Conservation (phyloP, 176 grass and related monocot species). For the Saccharum officinarum region DNA sequence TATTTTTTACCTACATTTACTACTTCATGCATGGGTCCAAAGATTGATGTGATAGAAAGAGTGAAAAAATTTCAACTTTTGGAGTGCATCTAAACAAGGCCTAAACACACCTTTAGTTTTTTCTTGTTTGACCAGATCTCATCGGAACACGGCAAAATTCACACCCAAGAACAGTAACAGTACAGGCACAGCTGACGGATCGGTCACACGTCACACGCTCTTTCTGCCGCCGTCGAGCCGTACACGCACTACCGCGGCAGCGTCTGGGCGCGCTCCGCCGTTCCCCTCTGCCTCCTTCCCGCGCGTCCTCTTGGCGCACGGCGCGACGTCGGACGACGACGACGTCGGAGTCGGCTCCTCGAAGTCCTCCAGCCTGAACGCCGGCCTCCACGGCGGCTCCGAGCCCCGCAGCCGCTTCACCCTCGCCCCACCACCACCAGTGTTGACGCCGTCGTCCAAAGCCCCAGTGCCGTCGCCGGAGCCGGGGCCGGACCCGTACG, state of each 20-base stretch:
- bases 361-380: conserved; percentile 17
- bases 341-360: neutral
- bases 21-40: too few species aligned
- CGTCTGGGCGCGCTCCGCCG: too few species aligned
- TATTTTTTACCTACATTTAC: too few species aligned
- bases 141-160: neutral
- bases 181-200: neutral
- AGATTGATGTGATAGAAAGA: too few species aligned
- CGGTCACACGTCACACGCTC: neutral
- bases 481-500: neutral
- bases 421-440: neutral
- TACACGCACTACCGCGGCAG: neutral
- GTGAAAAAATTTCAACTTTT: too few species aligned
- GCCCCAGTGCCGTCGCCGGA: neutral
- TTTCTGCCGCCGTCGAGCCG: neutral
- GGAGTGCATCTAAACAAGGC: too few species aligned
- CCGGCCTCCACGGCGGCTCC: conserved; percentile 13
- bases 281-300: neutral
- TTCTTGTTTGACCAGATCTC: neutral
- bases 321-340: neutral
- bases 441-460: neutral
- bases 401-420: neutral
- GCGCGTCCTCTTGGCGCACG: neutral
- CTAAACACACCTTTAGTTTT: too few species aligned
- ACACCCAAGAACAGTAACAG: neutral